Conservation (phyloP, 1,139 yeast genomes). For the Taphrina betulina region DNA sequence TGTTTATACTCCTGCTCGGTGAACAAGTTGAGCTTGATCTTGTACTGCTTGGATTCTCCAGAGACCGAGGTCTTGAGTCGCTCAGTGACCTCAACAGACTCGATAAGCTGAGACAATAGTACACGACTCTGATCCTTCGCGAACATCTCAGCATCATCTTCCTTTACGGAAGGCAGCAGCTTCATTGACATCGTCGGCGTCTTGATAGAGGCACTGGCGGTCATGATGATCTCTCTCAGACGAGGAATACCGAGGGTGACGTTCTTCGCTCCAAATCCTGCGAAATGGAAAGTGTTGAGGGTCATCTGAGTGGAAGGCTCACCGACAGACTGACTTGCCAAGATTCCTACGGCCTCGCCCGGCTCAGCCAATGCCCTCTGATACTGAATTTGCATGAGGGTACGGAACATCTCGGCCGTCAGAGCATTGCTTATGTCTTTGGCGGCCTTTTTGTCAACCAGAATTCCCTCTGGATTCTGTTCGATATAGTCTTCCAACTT, state of each 20-base stretch:
- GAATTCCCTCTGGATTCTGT: conserved; percentile 45
- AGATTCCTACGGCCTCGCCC: conserved; percentile 97
- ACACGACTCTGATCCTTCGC: conserved; percentile 87
- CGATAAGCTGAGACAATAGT: conserved; percentile 82
- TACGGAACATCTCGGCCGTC: conserved; percentile 56
- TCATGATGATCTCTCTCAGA: conserved; percentile 99
- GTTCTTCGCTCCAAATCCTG: conserved; percentile 99
- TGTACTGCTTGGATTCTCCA: conserved; percentile 59
- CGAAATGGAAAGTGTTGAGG: conserved; percentile 97
- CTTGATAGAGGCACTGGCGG: conserved; percentile 90
- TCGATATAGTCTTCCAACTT: conserved; percentile 70
- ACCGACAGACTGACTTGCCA: conserved; percentile 98
- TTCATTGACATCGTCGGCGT: conserved; percentile 99
- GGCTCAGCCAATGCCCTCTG: conserved; percentile 95
- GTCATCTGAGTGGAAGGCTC: conserved; percentile 99
- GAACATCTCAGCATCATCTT: conserved; percentile 86
- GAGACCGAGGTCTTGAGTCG: conserved; percentile 61
- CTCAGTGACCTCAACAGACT: conserved; percentile 81
- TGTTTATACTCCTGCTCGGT: conserved; percentile 72
- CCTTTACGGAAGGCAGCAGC: conserved; percentile 70
- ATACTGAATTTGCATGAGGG: conserved; percentile 95
- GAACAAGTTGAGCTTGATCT: conserved; percentile 71
- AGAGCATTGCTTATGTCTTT: conserved; percentile 20
- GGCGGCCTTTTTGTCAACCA: conserved; percentile 26
- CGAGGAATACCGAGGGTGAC: conserved; percentile 99